phyloP scores from a whole-genome alignment of 495 filamentous ascomycete genomes.

The Schizothecium vesticola region DNA sequence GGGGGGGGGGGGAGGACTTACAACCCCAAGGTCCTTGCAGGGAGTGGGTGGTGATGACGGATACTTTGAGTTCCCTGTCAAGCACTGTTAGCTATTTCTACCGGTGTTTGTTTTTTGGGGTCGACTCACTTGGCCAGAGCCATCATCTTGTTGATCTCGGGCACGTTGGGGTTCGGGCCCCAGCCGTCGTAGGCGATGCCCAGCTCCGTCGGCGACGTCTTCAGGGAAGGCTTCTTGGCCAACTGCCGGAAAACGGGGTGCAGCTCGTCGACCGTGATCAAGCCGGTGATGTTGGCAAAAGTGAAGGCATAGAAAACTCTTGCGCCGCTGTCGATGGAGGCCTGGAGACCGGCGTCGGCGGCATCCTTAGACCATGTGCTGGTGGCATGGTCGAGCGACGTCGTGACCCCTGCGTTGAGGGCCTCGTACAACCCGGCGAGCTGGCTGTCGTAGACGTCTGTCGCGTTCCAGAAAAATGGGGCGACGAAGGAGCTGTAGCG shows the following conservation, averaged over 20 bases:
- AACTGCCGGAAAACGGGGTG: slow-evolving; percentile 28
- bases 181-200: slow-evolving; percentile 38
- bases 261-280: slow-evolving; percentile 24
- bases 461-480: slow-evolving; percentile 12
- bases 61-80: slow-evolving; percentile 23
- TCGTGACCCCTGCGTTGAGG: slow-evolving; percentile 34
- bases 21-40: slow-evolving; percentile 32
- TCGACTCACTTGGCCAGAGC: slow-evolving; percentile 19
- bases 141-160: slow-evolving; percentile 26
- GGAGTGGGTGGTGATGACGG: slow-evolving; percentile 33
- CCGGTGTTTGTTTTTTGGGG: no score
- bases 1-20: no score
- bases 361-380: slow-evolving; percentile 24
- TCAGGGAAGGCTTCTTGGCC: slow-evolving; percentile 15
- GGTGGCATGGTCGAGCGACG: slow-evolving; percentile 29
- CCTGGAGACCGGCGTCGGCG: slow-evolving; percentile 32
- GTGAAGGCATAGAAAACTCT: slow-evolving; percentile 35
- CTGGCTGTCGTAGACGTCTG: slow-evolving; percentile 16
- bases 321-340: slow-evolving; percentile 36
- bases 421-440: slow-evolving; percentile 17
- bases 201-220: slow-evolving; percentile 22
- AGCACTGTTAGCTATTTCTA: background rate
- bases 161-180: slow-evolving; percentile 19
- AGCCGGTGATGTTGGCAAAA: slow-evolving; percentile 17
- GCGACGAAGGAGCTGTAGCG: slow-evolving; percentile 14